Conservation (phyloP, 2,329 filamentous ascomycete species). For the Cytospora mali region DNA sequence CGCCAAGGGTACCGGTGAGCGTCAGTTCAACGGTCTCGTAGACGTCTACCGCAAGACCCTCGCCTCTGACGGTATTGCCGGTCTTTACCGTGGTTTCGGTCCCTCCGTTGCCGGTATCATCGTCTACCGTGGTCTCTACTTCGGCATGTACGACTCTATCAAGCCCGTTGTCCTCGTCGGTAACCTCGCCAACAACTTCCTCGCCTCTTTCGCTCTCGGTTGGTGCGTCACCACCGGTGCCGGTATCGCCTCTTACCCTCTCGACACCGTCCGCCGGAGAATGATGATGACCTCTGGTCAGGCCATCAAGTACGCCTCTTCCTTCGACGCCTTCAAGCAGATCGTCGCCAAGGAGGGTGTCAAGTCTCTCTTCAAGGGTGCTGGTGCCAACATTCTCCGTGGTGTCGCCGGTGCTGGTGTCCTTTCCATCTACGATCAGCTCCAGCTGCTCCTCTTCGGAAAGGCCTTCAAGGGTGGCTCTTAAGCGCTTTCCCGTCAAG, state of each 20-base stretch:
- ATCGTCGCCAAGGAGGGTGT: constrained; percentile 98
- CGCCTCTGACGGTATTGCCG: constrained; percentile 95
- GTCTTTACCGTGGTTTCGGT: constrained; percentile 99
- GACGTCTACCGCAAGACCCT: constrained; percentile 99
- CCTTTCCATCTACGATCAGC: constrained; percentile 99
- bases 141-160: constrained; percentile 99
- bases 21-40: constrained; percentile 99
- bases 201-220: constrained; percentile 97
- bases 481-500: constrained; percentile 34
- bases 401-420: constrained; percentile 99
- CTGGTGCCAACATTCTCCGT: constrained; percentile 99
- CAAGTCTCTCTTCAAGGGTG: constrained; percentile 99
- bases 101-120: constrained; percentile 98
- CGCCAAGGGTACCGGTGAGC: constrained; percentile 93
- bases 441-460: constrained; percentile 98
- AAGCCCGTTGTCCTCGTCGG: constrained; percentile 97
- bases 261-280: constrained; percentile 99
- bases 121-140: constrained; percentile 99
- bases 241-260: constrained; percentile 99
- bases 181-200: constrained; percentile 94
- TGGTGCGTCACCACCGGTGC: constrained; percentile 99
- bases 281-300: constrained; percentile 99
- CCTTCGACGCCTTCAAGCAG: constrained; percentile 92
- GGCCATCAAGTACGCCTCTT: constrained; percentile 99
- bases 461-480: constrained; percentile 89